These are phyloP conservation scores for Diatrype stigma DNA, from an alignment of 2,329 filamentous ascomycete species.

Conservation along the genomic window DNA sequence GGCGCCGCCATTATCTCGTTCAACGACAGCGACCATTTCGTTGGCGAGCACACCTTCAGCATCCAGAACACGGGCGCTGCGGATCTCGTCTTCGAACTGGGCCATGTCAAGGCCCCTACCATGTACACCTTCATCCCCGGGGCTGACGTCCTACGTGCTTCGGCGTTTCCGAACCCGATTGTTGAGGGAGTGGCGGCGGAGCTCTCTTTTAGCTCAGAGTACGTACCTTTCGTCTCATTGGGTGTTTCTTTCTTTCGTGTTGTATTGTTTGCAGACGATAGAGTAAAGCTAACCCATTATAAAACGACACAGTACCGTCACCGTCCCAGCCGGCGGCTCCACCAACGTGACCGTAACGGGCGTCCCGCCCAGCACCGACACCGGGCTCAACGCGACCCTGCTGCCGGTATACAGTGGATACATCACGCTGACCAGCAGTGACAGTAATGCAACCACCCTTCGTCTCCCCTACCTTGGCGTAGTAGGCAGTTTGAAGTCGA, in stretches of 20 bases:
- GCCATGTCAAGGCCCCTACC: constrained; percentile 31
- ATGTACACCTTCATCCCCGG: constrained; percentile 31
- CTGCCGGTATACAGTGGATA: constrained; percentile 41
- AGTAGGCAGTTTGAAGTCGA: constrained; percentile 22
- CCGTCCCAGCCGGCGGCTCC: constrained; percentile 21
- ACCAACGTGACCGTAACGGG: constrained; percentile 25
- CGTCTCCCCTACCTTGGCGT: constrained; percentile 37
- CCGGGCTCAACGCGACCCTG: constrained; percentile 24
- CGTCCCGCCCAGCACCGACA: constrained; percentile 20
- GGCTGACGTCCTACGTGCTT: constrained; percentile 3
- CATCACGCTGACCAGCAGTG: constrained; percentile 36
- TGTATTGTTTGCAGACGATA: too few relatives aligned
- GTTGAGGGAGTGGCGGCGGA: constrained; percentile 6
- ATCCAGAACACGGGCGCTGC: constrained; percentile 35
- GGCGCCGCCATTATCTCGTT: too few relatives aligned
- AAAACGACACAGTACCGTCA: too few relatives aligned
- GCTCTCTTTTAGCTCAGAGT: too few relatives aligned
- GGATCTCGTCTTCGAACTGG: constrained; percentile 34
- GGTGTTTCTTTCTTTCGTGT: too few relatives aligned
- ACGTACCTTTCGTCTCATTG: too few relatives aligned
- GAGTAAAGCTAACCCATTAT: too few relatives aligned
- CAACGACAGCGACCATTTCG: constrained; percentile 41
- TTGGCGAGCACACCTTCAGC: constrained; percentile 29
- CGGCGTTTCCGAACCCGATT: constrained; percentile 12
- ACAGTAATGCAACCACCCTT: constrained; percentile 31